Evolutionary conservation across 1,284 basidiomycete genomes (phyloP), one percentile per base, ranked within the genome.

Genomic region (Grifola frondosa): DNA sequence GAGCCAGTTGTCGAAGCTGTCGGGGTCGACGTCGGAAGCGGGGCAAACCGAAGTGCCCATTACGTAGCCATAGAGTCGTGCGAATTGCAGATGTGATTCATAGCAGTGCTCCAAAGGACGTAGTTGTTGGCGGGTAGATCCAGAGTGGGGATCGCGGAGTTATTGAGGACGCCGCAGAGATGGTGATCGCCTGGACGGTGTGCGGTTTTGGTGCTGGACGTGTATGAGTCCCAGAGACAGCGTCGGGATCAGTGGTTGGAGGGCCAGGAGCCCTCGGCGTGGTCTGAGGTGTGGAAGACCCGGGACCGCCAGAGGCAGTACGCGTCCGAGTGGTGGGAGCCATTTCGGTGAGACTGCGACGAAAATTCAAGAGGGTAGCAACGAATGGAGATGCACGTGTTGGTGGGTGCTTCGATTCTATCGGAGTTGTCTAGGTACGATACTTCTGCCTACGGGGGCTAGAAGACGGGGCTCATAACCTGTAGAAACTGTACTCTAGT

Each of bases 381-480:
- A n/a, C n/a, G n/a, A n/a, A n/a, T n/a, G n/a, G n/a, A n/a, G n/a
- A n/a, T n/a, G n/a, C n/a, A n/a, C n/a, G n/a, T n/a, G n/a, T n/a
- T n/a, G n/a, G n/a, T n/a, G n/a, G n/a, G 24, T n/a, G 12, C 15
- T 37, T 12, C 23, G 23, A 26, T 37, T 23, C 12, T 11, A 19
- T 23, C 20, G 23, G 9, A 16, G 24, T 11, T 9, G 17, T 11
- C 12, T 17, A 17, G 11, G 4, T 28, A 5, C 10, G 20, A 25
- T 24, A 24, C 5, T 21, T 24, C 24, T 25, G 39, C 19, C 28
- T 31, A 25, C 39, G 10, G 30, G 23, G 40, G 26, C 24, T 28
- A 36, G 32, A 30, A 13, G 4, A 13, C 28, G 21, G 32, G 44
- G 38, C 38, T 46, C 38, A 46, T 46, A 46, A 46, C 37, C 38